Evolutionary conservation across 2,329 filamentous ascomycete genomes (phyloP).

Genomic region (Sporothrix schenckii): DNA sequence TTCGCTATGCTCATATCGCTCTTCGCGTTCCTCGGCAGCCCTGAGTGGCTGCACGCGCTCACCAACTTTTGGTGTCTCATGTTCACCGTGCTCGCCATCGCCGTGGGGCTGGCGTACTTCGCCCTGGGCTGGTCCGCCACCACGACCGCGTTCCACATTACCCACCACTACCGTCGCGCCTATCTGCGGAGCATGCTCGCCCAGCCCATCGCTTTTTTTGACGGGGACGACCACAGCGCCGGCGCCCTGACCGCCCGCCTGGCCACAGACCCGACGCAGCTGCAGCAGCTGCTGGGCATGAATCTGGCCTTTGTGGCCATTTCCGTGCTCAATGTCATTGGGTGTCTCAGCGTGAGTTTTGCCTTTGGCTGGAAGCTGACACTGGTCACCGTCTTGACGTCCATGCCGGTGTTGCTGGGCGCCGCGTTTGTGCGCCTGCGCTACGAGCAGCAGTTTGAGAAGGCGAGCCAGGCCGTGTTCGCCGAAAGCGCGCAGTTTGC

Average conservation of each 20-base stretch:
- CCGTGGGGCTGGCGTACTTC: constrained; percentile 58
- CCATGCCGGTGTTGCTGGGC: constrained; percentile 52
- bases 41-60: constrained; percentile 30
- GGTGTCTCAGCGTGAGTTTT: constrained; percentile 68
- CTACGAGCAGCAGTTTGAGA: constrained; percentile 66
- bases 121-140: constrained; percentile 44
- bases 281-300: constrained; percentile 64
- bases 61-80: constrained; percentile 66
- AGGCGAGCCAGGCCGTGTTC: constrained; percentile 69
- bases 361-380: constrained; percentile 77
- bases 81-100: constrained; percentile 63
- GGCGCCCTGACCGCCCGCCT: constrained; percentile 63
- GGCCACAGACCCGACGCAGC: constrained; percentile 59
- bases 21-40: constrained; percentile 50
- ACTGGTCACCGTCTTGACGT: constrained; percentile 65
- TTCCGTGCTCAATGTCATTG: constrained; percentile 66
- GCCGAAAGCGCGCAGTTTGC: constrained; percentile 73
- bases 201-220: constrained; percentile 64
- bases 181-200: constrained; percentile 64
- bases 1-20: constrained; percentile 55
- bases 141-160: constrained; percentile 44
- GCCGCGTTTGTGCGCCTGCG: constrained; percentile 57
- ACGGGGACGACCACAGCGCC: constrained; percentile 61
- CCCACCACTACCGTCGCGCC: constrained; percentile 60
- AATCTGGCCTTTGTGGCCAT: constrained; percentile 66